Conservation (phyloP, 169 alveolate genomes). For the Perkinsus marinus region DNA sequence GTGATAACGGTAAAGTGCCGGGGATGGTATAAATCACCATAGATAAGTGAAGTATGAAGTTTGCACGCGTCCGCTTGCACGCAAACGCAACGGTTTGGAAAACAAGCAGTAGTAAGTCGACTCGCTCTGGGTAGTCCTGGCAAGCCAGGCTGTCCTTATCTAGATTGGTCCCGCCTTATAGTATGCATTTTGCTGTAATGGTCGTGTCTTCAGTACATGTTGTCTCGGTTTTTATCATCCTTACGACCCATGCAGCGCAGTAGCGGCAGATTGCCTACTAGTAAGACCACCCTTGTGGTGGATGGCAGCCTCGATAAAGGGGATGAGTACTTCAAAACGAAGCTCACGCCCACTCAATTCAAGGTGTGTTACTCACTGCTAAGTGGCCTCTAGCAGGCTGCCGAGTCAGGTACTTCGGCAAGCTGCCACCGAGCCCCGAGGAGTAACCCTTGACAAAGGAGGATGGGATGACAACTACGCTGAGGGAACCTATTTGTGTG, state of each 20-base stretch:
- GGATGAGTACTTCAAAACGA: not conserved
- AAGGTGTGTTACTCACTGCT: not conserved
- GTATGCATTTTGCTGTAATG: no score
- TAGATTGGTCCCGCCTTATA: no score
- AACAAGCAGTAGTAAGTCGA: no score
- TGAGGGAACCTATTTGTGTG: not conserved
- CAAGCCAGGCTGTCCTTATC: no score
- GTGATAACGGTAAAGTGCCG: no score
- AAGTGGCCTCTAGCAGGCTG: not conserved
- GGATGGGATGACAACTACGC: not conserved
- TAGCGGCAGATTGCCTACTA: not conserved
- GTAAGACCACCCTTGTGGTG: not conserved
- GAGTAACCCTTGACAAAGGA: not conserved
- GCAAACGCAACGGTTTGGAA: no score
- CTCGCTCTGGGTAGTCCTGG: no score
- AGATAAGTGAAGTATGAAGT: no score
- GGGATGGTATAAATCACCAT: no score
- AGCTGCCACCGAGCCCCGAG: not conserved
- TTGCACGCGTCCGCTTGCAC: no score
- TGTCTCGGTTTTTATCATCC: not conserved
- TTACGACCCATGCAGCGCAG: not conserved
- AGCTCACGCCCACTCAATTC: not conserved
- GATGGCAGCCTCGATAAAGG: not conserved
- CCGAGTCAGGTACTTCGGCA: not conserved
- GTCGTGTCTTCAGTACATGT: not conserved